Evolutionary conservation across 345 rosid species (phyloP), one percentile per base, ranked within the genome.

Genomic region (Reutealis trisperma): DNA sequence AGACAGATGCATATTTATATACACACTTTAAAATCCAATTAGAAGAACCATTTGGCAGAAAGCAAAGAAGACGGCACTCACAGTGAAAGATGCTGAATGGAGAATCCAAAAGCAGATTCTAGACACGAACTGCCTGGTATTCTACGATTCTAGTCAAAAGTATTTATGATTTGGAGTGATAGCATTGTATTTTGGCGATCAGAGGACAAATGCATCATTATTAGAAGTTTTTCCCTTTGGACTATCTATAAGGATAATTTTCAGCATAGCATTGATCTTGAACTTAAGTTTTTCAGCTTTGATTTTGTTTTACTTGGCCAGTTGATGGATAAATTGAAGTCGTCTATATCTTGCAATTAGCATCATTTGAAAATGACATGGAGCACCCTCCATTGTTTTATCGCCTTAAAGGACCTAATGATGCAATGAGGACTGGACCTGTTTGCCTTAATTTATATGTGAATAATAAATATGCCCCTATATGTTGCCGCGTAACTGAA

Each of bases 21-120:
- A n/a, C n/a, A n/a, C n/a, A n/a, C n/a, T n/a, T n/a, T 27, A 27
- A 27, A 55, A 58, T 52, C 81, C 81, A 55, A 69, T 66, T 30
- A 78, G 66, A 49, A 75, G 71, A 70, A 80, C 1, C 30, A 27
- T 27, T 27, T 27, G 30, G 30, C 30, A 27, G 30, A 19, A 58
- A 58, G 80, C 68, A 73, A 80, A 67, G 68, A 63, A 61, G 22
- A 84, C 81, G 42, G 70, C 21, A 47, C n/a, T 37, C 84, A 79
- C 75, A 18, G n/a, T 76, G 34, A 15, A 64, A 44, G 60, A 44
- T 24, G 15, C 30, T 19, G 63, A 32, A 18, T 0, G 25, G 19
- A 66, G 24, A 73, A 73, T 44, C 32, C 37, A 67, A 37, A 69
- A 42, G 41, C 54, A 62, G 66, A 60, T 25, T 67, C 42, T 42